Evolutionary conservation across 371 early-diverging fungal species (phyloP).

Genomic region (Actinomortierella ambigua): DNA sequence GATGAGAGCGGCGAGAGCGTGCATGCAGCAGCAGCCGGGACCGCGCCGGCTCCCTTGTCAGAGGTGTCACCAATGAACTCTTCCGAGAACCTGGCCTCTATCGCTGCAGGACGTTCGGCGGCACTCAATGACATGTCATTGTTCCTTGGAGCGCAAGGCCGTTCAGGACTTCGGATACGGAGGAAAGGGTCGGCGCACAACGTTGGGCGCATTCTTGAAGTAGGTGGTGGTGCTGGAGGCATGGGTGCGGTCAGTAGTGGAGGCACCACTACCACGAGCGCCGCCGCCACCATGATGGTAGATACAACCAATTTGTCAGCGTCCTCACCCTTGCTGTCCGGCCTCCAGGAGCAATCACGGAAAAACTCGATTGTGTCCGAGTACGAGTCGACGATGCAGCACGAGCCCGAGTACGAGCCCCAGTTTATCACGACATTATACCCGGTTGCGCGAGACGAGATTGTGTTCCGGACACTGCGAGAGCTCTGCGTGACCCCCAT

Average conservation of each 20-base stretch:
- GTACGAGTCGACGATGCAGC: conserved; percentile 35
- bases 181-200: conserved; percentile 27
- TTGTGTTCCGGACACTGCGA: conserved; percentile 34
- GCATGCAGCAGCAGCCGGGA: conserved; percentile 5
- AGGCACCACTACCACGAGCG: conserved; percentile 16
- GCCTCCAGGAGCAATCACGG: conserved; percentile 25
- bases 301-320: conserved; percentile 10
- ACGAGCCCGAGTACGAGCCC: conserved; percentile 35
- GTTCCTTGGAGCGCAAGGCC: conserved; percentile 28
- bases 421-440: conserved; percentile 42
- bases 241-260: too few species aligned
- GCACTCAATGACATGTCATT: conserved; percentile 17
- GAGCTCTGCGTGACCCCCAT: conserved; percentile 44
- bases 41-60: conserved; percentile 15
- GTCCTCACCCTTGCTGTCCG: too few species aligned
- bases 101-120: conserved; percentile 29
- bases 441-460: conserved; percentile 38
- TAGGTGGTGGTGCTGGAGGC: too few species aligned
- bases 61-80: conserved; percentile 43
- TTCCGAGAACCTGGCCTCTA: conserved; percentile 33
- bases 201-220: conserved; percentile 1
- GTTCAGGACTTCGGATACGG: conserved; percentile 29
- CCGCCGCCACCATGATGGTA: conserved; percentile 25
- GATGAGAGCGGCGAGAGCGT: conserved; percentile 29
- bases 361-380: conserved; percentile 45